Percentiles rank a stretch among this genome's conserved stretches.
phyloP scores from a whole-genome alignment of 805 yeast species.

The Saturnispora halmiae region DNA sequence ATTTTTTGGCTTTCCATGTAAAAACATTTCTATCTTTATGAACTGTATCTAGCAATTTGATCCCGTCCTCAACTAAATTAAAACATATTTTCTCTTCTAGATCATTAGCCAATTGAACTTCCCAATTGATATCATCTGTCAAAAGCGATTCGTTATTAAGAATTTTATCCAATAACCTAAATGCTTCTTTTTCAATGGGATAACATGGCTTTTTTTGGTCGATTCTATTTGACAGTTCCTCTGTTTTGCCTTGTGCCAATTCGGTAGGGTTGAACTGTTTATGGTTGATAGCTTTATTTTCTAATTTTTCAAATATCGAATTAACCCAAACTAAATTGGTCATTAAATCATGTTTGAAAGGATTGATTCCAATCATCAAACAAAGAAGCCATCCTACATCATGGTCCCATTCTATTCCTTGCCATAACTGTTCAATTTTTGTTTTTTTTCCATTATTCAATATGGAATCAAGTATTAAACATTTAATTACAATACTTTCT shows the following conservation, averaged over 20 bases:
- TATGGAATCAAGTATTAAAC: slow-evolving; percentile 1
- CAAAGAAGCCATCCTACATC: slow-evolving; percentile 2
- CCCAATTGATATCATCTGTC: not conserved
- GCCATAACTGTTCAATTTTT: not conserved
- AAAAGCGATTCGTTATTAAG: not conserved
- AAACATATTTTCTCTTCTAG: not conserved
- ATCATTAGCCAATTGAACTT: not conserved
- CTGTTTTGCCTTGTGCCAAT: too few species aligned
- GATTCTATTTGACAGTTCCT: too few species aligned
- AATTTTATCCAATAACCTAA: not conserved
- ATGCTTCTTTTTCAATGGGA: not conserved
- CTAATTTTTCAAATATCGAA: not conserved
- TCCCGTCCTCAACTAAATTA: not conserved
- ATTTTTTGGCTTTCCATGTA: not conserved
- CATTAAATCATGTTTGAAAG: not conserved
- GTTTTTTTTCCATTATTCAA: not conserved
- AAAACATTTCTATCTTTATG: not conserved
- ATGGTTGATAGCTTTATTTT: not conserved
- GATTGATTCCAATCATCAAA: slow-evolving; percentile 3
- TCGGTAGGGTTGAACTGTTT: not conserved
- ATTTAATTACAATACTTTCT: not conserved
- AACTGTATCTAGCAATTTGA: not conserved
- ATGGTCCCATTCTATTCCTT: not conserved
- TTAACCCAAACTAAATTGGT: not conserved
- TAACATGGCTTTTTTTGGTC: too few species aligned